phyloP scores from a whole-genome alignment of 1,284 basidiomycete genomes.

The Apiotrichum montevideense region DNA sequence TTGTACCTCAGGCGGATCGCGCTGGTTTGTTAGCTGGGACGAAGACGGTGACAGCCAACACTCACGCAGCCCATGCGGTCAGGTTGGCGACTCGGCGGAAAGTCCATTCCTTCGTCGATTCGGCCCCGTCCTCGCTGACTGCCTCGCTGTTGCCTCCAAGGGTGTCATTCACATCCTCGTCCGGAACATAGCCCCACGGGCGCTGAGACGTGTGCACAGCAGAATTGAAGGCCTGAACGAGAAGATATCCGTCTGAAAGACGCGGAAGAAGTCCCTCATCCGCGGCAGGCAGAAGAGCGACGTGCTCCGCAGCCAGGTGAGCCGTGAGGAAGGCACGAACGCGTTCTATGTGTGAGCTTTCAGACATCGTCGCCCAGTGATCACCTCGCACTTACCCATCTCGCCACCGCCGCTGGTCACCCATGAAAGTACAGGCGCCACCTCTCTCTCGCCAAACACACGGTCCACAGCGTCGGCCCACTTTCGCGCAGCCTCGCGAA shows the following conservation, averaged over 20 bases:
- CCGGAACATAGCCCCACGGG: constrained; percentile 43
- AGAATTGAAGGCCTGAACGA: constrained; percentile 39
- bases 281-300: constrained; percentile 21
- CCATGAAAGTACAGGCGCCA: constrained; percentile 19
- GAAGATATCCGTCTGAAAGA: constrained; percentile 41
- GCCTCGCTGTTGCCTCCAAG: constrained; percentile 6
- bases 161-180: constrained; percentile 44
- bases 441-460: constrained; percentile 21
- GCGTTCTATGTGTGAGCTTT: constrained; percentile 18
- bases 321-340: constrained; percentile 33
- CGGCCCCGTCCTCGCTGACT: not conserved
- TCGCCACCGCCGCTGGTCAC: constrained; percentile 51
- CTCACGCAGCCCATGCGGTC: constrained; percentile 45
- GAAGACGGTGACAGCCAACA: constrained; percentile 1
- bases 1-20: constrained; percentile 41
- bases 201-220: constrained; percentile 26
- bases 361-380: not conserved
- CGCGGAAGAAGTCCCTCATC: constrained; percentile 6
- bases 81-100: constrained; percentile 43
- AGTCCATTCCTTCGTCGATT: constrained; percentile 34
- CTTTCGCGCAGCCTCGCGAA: constrained; percentile 21
- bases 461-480: constrained; percentile 38
- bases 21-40: constrained; percentile 13
- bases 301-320: constrained; percentile 29
- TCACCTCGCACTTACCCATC: constrained; percentile 44